Conservation (phyloP, 148 eudicot genomes). For the Silene uniflora region DNA sequence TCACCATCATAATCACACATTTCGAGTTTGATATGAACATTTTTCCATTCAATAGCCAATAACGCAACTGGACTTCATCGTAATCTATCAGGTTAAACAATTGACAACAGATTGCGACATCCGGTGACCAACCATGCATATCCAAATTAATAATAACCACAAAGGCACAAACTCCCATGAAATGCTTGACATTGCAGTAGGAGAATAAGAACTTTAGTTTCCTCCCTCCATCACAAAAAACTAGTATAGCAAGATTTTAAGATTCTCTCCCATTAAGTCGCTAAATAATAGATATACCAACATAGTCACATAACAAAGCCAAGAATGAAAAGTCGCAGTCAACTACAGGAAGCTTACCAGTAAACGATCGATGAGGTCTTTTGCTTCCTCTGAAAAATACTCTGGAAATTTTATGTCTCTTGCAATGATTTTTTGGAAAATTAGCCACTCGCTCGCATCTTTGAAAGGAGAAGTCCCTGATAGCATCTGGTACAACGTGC, state of each 20-base stretch:
- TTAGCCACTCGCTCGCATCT: conserved; percentile 99
- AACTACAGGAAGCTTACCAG: conserved; percentile 46
- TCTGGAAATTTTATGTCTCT: conserved; percentile 86
- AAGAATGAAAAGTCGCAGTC: not conserved
- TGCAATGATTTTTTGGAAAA: conserved; percentile 90
- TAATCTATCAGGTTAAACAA: no score
- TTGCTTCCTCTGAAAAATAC: conserved; percentile 77
- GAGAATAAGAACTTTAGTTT: not conserved
- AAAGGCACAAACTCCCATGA: no score
- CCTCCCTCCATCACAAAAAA: not conserved
- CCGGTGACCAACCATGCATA: no score
- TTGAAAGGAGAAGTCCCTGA: conserved; percentile 98
- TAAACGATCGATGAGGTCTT: conserved; percentile 78
- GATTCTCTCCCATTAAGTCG: not conserved
- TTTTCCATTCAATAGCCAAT: no score
- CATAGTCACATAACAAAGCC: not conserved
- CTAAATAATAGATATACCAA: not conserved
- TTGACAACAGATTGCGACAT: no score
- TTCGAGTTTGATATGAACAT: no score
- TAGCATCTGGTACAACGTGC: conserved; percentile 98
- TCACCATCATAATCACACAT: no score
- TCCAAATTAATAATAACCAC: no score
- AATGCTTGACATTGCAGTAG: no score
- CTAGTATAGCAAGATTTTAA: not conserved
- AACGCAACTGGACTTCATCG: no score